A percentile compares a stretch with the other conserved stretches of the same genome.
Conservation (phyloP, 495 filamentous ascomycete genomes). For the Trichoderma virens region DNA sequence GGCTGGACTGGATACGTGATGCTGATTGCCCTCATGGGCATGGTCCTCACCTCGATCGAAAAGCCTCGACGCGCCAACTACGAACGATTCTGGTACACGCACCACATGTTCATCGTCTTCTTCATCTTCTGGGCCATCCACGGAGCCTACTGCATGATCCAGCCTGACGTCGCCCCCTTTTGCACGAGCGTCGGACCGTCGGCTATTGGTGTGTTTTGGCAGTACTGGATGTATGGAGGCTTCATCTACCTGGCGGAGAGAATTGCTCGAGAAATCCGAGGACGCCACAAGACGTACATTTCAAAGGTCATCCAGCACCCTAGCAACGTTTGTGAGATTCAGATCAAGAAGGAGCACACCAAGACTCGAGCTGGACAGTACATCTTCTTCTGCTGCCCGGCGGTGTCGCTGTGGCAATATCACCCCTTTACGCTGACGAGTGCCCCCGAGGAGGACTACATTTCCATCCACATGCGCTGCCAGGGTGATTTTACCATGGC, state of each 20-base stretch:
- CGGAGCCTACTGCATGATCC: conserved; percentile 76
- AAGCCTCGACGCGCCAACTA: conserved; percentile 62
- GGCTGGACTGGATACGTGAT: conserved; percentile 77
- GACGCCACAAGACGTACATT: conserved; percentile 67
- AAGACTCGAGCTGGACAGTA: conserved; percentile 75
- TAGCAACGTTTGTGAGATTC: conserved; percentile 74
- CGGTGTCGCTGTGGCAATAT: conserved; percentile 72
- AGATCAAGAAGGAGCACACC: conserved; percentile 76
- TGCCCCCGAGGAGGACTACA: conserved; percentile 75
- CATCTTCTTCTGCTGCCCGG: conserved; percentile 75
- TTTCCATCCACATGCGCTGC: conserved; percentile 70
- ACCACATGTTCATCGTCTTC: conserved; percentile 71
- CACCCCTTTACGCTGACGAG: conserved; percentile 74
- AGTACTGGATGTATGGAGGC: conserved; percentile 72
- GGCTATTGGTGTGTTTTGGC: conserved; percentile 69
- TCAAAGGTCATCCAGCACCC: conserved; percentile 80
- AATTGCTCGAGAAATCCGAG: conserved; percentile 60
- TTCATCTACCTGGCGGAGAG: conserved; percentile 64
- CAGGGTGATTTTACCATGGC: conserved; percentile 61
- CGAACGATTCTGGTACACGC: conserved; percentile 74
- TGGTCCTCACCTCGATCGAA: conserved; percentile 62
- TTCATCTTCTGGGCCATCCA: conserved; percentile 78
- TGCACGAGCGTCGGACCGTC: conserved; percentile 51
- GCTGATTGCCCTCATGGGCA: conserved; percentile 59
- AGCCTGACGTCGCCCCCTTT: conserved; percentile 62